phyloP scores from a whole-genome alignment of 352 stramenopile species.

The Globisporangium perplexum region DNA sequence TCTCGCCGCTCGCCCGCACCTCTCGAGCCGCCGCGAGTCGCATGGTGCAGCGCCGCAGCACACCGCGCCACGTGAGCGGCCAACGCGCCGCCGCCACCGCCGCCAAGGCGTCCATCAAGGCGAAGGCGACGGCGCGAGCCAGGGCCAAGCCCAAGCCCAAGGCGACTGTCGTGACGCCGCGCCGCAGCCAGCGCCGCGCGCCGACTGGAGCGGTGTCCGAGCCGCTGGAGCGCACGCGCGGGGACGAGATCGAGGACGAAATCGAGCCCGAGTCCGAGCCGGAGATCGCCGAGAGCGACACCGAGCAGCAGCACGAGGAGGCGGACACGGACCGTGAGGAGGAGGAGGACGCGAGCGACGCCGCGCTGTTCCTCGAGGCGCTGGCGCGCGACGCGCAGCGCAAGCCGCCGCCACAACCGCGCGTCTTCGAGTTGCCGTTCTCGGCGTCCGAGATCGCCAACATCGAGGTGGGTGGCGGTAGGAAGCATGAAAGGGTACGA shows the following conservation, averaged over 20 bases:
- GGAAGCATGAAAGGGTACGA: too few relatives aligned
- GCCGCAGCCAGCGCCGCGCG: constrained; percentile 9
- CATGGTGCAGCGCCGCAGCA: constrained; percentile 12
- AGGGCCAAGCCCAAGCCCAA: neutral
- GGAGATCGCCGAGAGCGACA: neutral
- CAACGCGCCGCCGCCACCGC: constrained; percentile 1
- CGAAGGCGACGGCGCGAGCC: neutral
- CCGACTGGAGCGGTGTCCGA: too few relatives aligned
- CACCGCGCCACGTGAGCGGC: constrained; percentile 4
- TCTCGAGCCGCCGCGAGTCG: neutral
- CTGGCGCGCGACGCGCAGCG: constrained; percentile 19
- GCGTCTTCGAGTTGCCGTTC: constrained; percentile 9
- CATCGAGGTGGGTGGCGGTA: constrained; percentile 3
- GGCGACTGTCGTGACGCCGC: neutral
- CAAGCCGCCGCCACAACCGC: neutral
- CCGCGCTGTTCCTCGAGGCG: constrained; percentile 20
- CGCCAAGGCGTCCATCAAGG: neutral
- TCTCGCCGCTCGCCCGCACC: neutral
- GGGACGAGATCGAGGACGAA: too few relatives aligned
- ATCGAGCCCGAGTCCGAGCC: neutral
- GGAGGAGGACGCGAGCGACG: constrained; percentile 15
- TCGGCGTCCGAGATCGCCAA: constrained; percentile 8
- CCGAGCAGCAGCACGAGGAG: neutral
- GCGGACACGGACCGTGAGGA: neutral
- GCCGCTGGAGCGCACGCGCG: too few relatives aligned